Percentiles rank a stretch among this genome's conserved stretches.
These are phyloP conservation scores for Didymella glomerata DNA, from an alignment of 2,329 filamentous ascomycete genomes.

Conservation along the genomic window DNA sequence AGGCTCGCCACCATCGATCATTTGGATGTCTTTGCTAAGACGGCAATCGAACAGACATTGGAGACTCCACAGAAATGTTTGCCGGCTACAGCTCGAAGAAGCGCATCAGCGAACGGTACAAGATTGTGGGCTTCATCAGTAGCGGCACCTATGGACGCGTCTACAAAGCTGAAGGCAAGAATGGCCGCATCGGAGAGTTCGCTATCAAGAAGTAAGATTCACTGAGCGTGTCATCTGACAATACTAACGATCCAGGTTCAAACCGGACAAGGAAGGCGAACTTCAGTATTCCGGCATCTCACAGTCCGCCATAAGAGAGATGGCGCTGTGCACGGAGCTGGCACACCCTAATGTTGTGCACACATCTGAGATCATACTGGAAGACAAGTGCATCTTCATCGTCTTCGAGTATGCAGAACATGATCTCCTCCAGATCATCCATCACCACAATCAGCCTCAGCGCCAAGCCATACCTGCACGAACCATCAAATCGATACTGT, in stretches of 20 bases:
- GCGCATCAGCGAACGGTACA: conserved; percentile 89
- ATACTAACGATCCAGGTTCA: conserved; percentile 66
- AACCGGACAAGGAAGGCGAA: conserved; percentile 98
- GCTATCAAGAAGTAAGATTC: conserved; percentile 89
- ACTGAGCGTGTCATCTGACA: not conserved
- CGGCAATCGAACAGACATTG: conserved; percentile 30
- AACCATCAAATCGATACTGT: conserved; percentile 93
- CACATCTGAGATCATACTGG: conserved; percentile 92
- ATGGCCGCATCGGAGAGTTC: conserved; percentile 80
- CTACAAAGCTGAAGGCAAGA: conserved; percentile 87
- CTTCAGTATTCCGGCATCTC: conserved; percentile 97
- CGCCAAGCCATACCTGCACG: conserved; percentile 86
- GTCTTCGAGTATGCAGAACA: conserved; percentile 99
- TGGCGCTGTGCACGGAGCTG: conserved; percentile 94
- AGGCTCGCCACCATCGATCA: not conserved
- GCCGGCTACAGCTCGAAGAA: conserved; percentile 74
- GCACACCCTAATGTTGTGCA: conserved; percentile 88
- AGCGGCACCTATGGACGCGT: conserved; percentile 97
- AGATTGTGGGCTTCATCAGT: conserved; percentile 97
- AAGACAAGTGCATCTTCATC: conserved; percentile 99
- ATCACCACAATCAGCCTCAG: conserved; percentile 91
- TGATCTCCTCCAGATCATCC: conserved; percentile 95
- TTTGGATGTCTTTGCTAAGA: conserved; percentile 12
- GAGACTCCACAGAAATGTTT: conserved; percentile 47
- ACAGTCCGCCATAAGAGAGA: conserved; percentile 95